phyloP scores from a whole-genome alignment of 768 basidiomycete species.

The Amanita subjunquillea region DNA sequence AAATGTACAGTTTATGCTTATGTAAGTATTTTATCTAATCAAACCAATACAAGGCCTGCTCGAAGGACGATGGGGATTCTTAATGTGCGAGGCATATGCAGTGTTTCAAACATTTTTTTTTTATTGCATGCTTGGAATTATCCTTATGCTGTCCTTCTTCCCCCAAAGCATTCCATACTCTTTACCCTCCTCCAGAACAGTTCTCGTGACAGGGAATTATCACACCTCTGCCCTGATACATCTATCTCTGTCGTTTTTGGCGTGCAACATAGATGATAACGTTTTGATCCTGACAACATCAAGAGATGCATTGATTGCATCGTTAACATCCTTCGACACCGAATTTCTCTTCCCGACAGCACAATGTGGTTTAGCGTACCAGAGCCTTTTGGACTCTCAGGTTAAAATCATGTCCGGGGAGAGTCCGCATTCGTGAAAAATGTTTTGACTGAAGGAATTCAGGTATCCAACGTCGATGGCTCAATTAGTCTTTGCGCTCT shows the following conservation, averaged over 20 bases:
- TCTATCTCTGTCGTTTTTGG: slow-evolving; percentile 42
- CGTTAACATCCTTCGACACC: slow-evolving; percentile 41
- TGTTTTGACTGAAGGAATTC: neutral
- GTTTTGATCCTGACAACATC: slow-evolving; percentile 47
- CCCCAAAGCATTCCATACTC: slow-evolving; percentile 24
- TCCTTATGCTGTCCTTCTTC: slow-evolving; percentile 23
- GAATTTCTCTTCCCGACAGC: slow-evolving; percentile 37
- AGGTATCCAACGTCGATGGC: slow-evolving; percentile 49
- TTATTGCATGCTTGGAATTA: no score
- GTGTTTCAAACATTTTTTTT: no score
- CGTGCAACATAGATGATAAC: slow-evolving; percentile 19
- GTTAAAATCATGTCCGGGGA: slow-evolving; percentile 43
- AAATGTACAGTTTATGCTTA: slow-evolving; percentile 24
- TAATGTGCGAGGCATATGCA: no score
- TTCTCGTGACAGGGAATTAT: slow-evolving; percentile 57
- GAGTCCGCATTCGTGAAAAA: neutral
- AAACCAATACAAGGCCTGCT: no score
- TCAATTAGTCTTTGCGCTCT: slow-evolving; percentile 41
- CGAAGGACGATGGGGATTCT: no score
- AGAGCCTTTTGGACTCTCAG: slow-evolving; percentile 23
- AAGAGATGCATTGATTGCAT: slow-evolving; percentile 27
- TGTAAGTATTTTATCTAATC: neutral
- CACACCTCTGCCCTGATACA: slow-evolving; percentile 64
- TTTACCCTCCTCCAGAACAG: slow-evolving; percentile 44
- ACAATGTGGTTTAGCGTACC: slow-evolving; percentile 20